Evolutionary conservation across 202 grass and related monocot species (phyloP).

Genomic region (Brachypodium distachyon): DNA sequence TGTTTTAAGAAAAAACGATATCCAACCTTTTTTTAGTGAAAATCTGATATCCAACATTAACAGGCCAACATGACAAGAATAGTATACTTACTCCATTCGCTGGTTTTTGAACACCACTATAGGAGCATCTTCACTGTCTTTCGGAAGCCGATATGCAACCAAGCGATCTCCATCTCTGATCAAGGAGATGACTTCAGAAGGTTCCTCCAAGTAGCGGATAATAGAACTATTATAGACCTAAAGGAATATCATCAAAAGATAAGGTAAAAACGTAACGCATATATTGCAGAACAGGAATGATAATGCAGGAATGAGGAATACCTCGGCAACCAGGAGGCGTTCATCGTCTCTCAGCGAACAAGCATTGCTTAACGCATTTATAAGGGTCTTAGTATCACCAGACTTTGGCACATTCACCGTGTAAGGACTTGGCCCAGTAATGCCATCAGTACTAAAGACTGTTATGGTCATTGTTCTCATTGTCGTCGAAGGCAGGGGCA

Average conservation of each 20-base stretch:
- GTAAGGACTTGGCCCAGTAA: slow-evolving; percentile 50
- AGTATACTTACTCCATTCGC: slow-evolving; percentile 67
- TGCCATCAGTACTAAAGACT: slow-evolving; percentile 62
- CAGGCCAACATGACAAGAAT: slow-evolving; percentile 1
- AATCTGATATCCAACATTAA: neutral
- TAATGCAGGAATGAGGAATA: slow-evolving; percentile 28
- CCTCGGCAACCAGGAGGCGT: slow-evolving; percentile 73
- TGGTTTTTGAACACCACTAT: slow-evolving; percentile 83
- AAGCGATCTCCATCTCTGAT: slow-evolving; percentile 87
- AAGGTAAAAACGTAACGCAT: slow-evolving; percentile 16
- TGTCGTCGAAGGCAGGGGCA: slow-evolving; percentile 79
- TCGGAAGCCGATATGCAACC: slow-evolving; percentile 68
- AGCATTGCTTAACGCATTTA: slow-evolving; percentile 56
- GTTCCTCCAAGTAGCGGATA: slow-evolving; percentile 77
- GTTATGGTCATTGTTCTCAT: slow-evolving; percentile 86
- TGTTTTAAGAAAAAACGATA: neutral
- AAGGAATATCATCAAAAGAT: slow-evolving; percentile 5
- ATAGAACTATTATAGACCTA: slow-evolving; percentile 79
- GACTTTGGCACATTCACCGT: slow-evolving; percentile 75
- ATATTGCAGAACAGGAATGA: slow-evolving; percentile 10
- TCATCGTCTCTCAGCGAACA: slow-evolving; percentile 75
- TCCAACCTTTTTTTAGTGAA: neutral
- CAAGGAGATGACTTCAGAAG: slow-evolving; percentile 76
- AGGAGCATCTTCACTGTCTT: slow-evolving; percentile 59
- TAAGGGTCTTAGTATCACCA: slow-evolving; percentile 62